phyloP scores from a whole-genome alignment of 441 rosid genomes.

The Metrosideros polymorpha region DNA sequence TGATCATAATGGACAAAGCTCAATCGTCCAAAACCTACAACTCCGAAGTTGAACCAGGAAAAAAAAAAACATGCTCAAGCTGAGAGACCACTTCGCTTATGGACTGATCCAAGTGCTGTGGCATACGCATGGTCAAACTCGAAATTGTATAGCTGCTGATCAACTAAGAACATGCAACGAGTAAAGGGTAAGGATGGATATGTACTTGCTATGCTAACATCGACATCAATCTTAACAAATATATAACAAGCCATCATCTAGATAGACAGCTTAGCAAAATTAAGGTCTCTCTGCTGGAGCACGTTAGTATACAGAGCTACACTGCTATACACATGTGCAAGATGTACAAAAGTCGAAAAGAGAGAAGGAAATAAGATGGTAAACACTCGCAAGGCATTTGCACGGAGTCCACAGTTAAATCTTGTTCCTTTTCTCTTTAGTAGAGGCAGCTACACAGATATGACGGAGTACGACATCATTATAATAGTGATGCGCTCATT shows the following conservation, averaged over 20 bases:
- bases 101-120: not conserved
- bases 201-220: not conserved
- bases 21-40: not conserved
- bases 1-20: not conserved
- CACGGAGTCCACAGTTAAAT: not conserved
- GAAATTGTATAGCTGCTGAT: not conserved
- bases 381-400: not conserved
- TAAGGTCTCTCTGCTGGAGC: not conserved
- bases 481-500: conserved; percentile 11
- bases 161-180: not conserved
- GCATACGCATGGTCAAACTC: not conserved
- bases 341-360: not conserved
- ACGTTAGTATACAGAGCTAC: not conserved
- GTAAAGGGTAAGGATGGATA: not conserved
- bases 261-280: not conserved
- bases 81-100: not conserved
- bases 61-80: not conserved
- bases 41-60: not conserved
- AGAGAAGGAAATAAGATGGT: not conserved
- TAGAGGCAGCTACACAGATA: not conserved
- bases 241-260: not conserved
- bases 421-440: not conserved
- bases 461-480: not conserved
- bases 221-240: not conserved
- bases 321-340: not conserved